These are phyloP conservation scores for Miscanthus sacchariflorus DNA, from an alignment of 202 grass and related monocot genomes.

Conservation along the genomic window DNA sequence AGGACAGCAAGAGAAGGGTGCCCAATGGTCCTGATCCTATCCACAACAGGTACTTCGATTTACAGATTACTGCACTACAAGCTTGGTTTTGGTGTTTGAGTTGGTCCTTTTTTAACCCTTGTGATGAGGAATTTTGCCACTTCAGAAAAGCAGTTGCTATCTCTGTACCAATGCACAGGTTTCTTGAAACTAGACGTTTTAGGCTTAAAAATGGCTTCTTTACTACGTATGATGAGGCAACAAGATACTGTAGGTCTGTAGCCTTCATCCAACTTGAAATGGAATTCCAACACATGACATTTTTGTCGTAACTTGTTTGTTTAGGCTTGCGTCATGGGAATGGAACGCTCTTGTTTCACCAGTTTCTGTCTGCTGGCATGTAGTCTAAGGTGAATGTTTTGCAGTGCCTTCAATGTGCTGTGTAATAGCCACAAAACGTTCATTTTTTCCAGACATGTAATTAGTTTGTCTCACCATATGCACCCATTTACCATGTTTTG, in stretches of 20 bases:
- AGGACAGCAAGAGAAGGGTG: slow-evolving; percentile 77
- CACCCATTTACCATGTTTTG: neutral
- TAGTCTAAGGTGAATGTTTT: neutral
- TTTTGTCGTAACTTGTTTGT: neutral
- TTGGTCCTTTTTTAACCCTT: neutral
- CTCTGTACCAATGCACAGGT: neutral
- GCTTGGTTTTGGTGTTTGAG: neutral
- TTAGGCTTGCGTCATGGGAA: slow-evolving; percentile 15
- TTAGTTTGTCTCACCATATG: neutral
- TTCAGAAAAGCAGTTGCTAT: slow-evolving; percentile 10
- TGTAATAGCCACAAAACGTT: neutral
- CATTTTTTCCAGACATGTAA: slow-evolving; percentile 12
- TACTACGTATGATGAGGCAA: neutral
- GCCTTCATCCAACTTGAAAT: slow-evolving; percentile 23
- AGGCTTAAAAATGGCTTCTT: slow-evolving; percentile 15
- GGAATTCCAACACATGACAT: neutral
- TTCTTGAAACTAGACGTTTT: slow-evolving; percentile 25
- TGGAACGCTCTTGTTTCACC: neutral
- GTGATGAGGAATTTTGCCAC: neutral
- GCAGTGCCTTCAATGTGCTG: slow-evolving; percentile 11
- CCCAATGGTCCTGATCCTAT: slow-evolving; percentile 98
- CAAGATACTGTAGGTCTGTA: neutral
- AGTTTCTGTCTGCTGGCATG: slow-evolving; percentile 27
- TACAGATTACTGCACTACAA: slow-evolving; percentile 18
- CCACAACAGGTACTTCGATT: slow-evolving; percentile 81